A percentile compares a stretch with the other conserved stretches of the same genome.
These are phyloP conservation scores for Pneumocystis murina DNA, from an alignment of 1,139 yeast genomes.

Conservation along the genomic window DNA sequence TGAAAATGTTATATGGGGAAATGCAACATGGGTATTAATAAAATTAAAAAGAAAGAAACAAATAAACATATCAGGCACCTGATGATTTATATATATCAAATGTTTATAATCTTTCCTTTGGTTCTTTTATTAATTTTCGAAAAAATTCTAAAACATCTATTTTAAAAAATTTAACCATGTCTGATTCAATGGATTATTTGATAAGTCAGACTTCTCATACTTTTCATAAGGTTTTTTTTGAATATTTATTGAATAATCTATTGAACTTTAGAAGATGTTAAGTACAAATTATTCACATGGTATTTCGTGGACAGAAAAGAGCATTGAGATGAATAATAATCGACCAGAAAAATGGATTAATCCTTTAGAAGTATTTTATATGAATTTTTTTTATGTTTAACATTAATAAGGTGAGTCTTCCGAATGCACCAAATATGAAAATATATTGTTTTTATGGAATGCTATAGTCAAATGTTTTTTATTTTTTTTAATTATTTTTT, in stretches of 20 bases:
- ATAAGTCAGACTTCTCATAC: slow-evolving; percentile 55
- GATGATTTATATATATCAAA: slow-evolving; percentile 23
- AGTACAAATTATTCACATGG: slow-evolving; percentile 59
- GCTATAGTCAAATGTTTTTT: neutral
- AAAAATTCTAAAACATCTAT: slow-evolving; percentile 17
- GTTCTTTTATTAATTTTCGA: slow-evolving; percentile 59
- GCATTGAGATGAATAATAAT: slow-evolving; percentile 48
- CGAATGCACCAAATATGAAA: slow-evolving; percentile 85
- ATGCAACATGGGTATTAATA: slow-evolving; percentile 26
- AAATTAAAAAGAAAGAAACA: neutral
- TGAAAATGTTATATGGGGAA: slow-evolving; percentile 71
- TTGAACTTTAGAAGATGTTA: slow-evolving; percentile 4
- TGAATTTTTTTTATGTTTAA: neutral
- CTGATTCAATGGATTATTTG: slow-evolving; percentile 50
- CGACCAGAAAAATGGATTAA: slow-evolving; percentile 75
- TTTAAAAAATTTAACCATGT: slow-evolving; percentile 43
- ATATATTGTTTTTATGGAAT: slow-evolving; percentile 66
- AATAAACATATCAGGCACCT: slow-evolving; percentile 32
- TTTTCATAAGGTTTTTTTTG: slow-evolving; percentile 30
- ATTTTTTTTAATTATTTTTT: neutral
- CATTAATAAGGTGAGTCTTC: slow-evolving; percentile 29
- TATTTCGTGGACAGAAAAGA: slow-evolving; percentile 41
- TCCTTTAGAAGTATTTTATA: slow-evolving; percentile 64
- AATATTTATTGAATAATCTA: neutral
- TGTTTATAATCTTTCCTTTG: slow-evolving; percentile 39